A percentile compares a stretch with the other conserved stretches of the same genome.
Evolutionary conservation across 768 basidiomycete genomes (phyloP).

Genomic region (Fomitopsis serialis): DNA sequence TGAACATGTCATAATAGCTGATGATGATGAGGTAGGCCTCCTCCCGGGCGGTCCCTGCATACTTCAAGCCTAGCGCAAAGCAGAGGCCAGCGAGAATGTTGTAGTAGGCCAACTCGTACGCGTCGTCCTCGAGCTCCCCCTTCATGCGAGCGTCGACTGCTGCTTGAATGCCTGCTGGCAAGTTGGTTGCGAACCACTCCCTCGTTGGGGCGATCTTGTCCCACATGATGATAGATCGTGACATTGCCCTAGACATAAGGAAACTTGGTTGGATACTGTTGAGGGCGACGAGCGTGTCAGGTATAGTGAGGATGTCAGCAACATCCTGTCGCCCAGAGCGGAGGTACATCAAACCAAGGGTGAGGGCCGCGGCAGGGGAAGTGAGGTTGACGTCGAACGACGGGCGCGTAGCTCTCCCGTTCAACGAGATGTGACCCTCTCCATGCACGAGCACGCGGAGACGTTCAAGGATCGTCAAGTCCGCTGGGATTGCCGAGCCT

Average conservation of each 20-base stretch:
- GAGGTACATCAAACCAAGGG: slow-evolving; percentile 90
- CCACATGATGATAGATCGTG: slow-evolving; percentile 84
- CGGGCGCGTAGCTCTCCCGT: slow-evolving; percentile 32
- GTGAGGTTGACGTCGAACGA: slow-evolving; percentile 86
- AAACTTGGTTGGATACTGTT: slow-evolving; percentile 88
- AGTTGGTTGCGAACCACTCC: slow-evolving; percentile 67
- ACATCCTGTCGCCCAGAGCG: slow-evolving; percentile 80
- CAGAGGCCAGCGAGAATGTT: slow-evolving; percentile 89
- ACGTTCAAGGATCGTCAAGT: slow-evolving; percentile 60
- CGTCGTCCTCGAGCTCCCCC: slow-evolving; percentile 54
- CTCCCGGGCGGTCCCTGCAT: slow-evolving; percentile 88
- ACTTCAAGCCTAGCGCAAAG: slow-evolving; percentile 88
- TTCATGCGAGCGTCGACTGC: slow-evolving; percentile 48
- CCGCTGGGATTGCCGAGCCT: slow-evolving; percentile 74
- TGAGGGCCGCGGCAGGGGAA: slow-evolving; percentile 86
- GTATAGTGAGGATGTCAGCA: slow-evolving; percentile 79
- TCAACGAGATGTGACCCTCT: slow-evolving; percentile 40
- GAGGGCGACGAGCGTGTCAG: slow-evolving; percentile 71
- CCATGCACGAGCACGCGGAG: slow-evolving; percentile 77
- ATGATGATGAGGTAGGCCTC: slow-evolving; percentile 84
- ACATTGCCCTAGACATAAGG: slow-evolving; percentile 74
- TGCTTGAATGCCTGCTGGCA: slow-evolving; percentile 62
- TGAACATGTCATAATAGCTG: slow-evolving; percentile 76
- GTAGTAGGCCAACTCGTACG: slow-evolving; percentile 85
- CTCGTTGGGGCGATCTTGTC: slow-evolving; percentile 62